These are phyloP conservation scores for Leucocoprinus leucothites DNA, from an alignment of 768 basidiomycete species.

Conservation along the genomic window DNA sequence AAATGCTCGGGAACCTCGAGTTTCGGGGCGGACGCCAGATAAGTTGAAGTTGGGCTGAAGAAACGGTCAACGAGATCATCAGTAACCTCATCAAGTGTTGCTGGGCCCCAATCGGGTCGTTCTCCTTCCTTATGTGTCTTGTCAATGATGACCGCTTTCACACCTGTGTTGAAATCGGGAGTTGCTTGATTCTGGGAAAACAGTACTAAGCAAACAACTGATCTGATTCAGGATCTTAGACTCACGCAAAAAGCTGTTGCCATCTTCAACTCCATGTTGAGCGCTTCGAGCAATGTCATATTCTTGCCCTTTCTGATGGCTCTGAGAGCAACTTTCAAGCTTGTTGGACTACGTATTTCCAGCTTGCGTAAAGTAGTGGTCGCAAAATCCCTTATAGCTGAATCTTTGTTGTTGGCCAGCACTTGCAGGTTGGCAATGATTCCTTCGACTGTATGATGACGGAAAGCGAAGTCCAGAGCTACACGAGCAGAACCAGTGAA, in stretches of 20 bases:
- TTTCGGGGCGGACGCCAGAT: slow-evolving; percentile 40
- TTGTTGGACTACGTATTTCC: slow-evolving; percentile 81
- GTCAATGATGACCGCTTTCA: slow-evolving; percentile 59
- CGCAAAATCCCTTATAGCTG: slow-evolving; percentile 70
- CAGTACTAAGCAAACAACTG: slow-evolving; percentile 15
- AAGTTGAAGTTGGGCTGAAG: slow-evolving; percentile 57
- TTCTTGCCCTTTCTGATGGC: slow-evolving; percentile 72
- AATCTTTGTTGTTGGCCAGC: slow-evolving; percentile 35
- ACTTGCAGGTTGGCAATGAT: slow-evolving; percentile 60
- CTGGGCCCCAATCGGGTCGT: slow-evolving; percentile 72
- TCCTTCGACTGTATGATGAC: slow-evolving; percentile 62
- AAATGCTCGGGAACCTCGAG: slow-evolving; percentile 38
- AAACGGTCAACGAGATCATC: slow-evolving; percentile 59
- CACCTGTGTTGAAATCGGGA: slow-evolving; percentile 81
- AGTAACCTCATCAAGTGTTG: slow-evolving; percentile 56
- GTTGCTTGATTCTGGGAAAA: slow-evolving; percentile 63
- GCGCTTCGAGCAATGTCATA: slow-evolving; percentile 57
- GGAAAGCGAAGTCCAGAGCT: slow-evolving; percentile 84
- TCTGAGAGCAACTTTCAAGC: slow-evolving; percentile 83
- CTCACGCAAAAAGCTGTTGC: slow-evolving; percentile 89
- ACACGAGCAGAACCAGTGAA: slow-evolving; percentile 60
- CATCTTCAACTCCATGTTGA: slow-evolving; percentile 86
- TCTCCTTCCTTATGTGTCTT: slow-evolving; percentile 32
- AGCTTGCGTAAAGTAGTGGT: slow-evolving; percentile 59
- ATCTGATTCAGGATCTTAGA: slow-evolving; percentile 20